Percentiles rank a stretch among this genome's conserved stretches.
phyloP scores from a whole-genome alignment of 2,329 filamentous ascomycete genomes.

The Pyricularia sp. region DNA sequence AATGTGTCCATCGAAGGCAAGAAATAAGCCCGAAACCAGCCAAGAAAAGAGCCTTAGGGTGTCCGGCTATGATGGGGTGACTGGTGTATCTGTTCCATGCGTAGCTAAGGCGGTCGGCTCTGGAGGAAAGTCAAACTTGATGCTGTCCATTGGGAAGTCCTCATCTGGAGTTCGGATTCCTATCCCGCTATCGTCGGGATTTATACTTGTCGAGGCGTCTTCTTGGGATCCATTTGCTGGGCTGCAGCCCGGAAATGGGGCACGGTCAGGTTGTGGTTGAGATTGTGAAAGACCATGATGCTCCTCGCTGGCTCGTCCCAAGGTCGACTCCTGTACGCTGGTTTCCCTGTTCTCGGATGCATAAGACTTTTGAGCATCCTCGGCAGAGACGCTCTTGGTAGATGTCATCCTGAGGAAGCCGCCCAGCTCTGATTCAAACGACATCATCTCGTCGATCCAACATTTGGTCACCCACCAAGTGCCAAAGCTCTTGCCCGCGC shows the following conservation, averaged over 20 bases:
- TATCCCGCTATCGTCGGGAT: conserved; percentile 66
- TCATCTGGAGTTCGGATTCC: conserved; percentile 60
- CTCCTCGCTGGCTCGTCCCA: conserved; percentile 36
- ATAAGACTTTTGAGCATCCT: conserved; percentile 16
- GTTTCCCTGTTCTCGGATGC: conserved; percentile 18
- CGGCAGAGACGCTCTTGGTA: conserved; percentile 16
- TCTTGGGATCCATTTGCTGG: conserved; percentile 31
- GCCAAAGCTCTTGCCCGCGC: conserved; percentile 72
- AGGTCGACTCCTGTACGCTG: conserved; percentile 26
- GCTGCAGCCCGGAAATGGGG: conserved; percentile 35
- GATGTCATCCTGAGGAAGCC: conserved; percentile 66
- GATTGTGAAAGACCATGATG: conserved; percentile 30
- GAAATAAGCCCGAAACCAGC: neutral
- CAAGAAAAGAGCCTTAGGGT: neutral
- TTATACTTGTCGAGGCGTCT: conserved; percentile 29
- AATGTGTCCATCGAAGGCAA: conserved; percentile 1
- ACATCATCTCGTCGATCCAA: conserved; percentile 89
- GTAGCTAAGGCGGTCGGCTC: conserved; percentile 7
- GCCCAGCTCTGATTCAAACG: conserved; percentile 81
- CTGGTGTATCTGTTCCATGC: neutral
- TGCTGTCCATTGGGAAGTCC: conserved; percentile 42
- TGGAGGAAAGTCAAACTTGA: conserved; percentile 39
- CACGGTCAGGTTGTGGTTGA: conserved; percentile 38
- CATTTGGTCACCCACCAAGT: conserved; percentile 94
- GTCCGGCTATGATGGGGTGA: neutral